phyloP scores from a whole-genome alignment of 441 rosid species.

The Heliophila coronopifolia region DNA sequence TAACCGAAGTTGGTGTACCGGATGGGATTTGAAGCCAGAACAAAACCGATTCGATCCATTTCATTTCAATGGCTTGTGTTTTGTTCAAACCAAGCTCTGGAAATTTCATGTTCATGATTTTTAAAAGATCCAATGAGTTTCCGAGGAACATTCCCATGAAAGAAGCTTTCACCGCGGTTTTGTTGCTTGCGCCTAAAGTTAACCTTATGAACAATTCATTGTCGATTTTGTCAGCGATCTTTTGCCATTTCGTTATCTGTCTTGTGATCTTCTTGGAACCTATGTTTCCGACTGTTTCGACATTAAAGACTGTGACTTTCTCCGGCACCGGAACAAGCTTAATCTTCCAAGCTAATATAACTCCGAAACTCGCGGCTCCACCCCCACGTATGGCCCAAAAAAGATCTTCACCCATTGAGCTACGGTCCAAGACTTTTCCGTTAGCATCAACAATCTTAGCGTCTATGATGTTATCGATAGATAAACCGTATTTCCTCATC shows the following conservation, averaged over 20 bases:
- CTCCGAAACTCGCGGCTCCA: slow-evolving; percentile 55
- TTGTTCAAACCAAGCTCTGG: slow-evolving; percentile 46
- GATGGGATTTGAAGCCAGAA: slow-evolving; percentile 39
- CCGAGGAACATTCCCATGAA: slow-evolving; percentile 57
- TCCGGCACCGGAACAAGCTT: slow-evolving; percentile 51
- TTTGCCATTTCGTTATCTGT: slow-evolving; percentile 58
- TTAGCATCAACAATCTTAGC: slow-evolving; percentile 45
- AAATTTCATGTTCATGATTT: slow-evolving; percentile 41
- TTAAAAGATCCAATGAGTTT: too few species aligned
- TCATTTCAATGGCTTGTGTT: slow-evolving; percentile 43
- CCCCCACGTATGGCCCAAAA: slow-evolving; percentile 76
- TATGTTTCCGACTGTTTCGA: slow-evolving; percentile 39
- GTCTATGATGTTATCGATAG: slow-evolving; percentile 54
- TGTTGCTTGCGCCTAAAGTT: slow-evolving; percentile 12
- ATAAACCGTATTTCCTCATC: slow-evolving; percentile 68
- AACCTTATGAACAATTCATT: slow-evolving; percentile 40
- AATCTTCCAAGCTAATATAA: slow-evolving; percentile 55
- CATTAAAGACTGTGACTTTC: slow-evolving; percentile 53
- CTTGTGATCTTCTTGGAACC: slow-evolving; percentile 16
- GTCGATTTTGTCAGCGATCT: slow-evolving; percentile 45
- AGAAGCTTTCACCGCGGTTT: slow-evolving; percentile 34
- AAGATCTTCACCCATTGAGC: slow-evolving; percentile 54
- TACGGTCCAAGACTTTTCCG: slow-evolving; percentile 44
- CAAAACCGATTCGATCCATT: slow-evolving; percentile 60
- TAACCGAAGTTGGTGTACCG: slow-evolving; percentile 33